Evolutionary conservation across 176 grass and related monocot species (phyloP), one percentile per base, ranked within the genome.

Genomic region (Aegilops tauschii): DNA sequence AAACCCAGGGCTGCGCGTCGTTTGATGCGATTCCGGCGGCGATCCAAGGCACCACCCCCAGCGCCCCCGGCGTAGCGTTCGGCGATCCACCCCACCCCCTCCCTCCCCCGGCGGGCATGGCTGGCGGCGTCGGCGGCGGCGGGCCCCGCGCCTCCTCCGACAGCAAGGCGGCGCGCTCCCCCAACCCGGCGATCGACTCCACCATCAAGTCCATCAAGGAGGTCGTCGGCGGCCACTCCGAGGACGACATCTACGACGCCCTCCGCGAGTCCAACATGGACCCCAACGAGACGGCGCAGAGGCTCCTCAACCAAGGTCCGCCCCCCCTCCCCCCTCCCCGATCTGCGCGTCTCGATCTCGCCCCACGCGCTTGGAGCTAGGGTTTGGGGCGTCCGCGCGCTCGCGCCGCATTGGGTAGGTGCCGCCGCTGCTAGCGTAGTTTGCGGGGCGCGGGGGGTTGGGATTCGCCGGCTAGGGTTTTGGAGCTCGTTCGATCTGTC

Each of bases 241-340:
- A 98, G 31, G 90, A 76, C 20, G 90, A 96, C 76, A 98, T 98
- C 89, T 65, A 90, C 68, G 82, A 88, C 71, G 80, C 86, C 65
- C 88, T 98, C 20, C 91, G 86, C 65, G 96, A 98, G 87, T 94
- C 93, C 78, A 91, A 94, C 86, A 98, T 96, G 93, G 92, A 98
- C 87, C 93, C 93, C 62, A 92, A 96, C 65, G 93, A 98, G 90
- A 93, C 96, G 79, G 80, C 93, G 21, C 93, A 98, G 90, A 96
- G 86, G 67, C 91, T 98, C 71, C 96, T 98, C 29, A 88, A 92
- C 69, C 96, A 96, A 90, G 96, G 96, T 96, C 9, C 18, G 23
- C 62, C 12, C 1, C 21, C 67, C 52, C 35, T 7, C 5, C 17
- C 17, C 52, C 5, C 52, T 17, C 67, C 18, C 74, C 74, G 78